phyloP scores from a whole-genome alignment of 805 yeast species.

The Priceomyces fermenticarens region DNA sequence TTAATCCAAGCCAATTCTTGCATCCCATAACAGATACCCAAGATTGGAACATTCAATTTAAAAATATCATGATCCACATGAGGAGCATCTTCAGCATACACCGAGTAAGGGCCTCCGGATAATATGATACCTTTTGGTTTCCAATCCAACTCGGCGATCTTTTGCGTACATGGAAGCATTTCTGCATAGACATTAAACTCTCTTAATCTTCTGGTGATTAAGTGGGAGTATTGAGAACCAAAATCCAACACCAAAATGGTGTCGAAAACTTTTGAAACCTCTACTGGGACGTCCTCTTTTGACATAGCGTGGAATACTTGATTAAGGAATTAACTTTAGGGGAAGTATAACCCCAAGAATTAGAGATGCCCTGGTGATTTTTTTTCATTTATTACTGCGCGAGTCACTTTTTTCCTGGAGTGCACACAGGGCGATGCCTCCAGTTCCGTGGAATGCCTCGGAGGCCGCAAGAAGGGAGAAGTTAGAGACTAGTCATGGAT shows the following conservation, averaged over 20 bases:
- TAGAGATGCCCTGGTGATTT: no score
- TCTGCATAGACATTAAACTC: slow-evolving; percentile 98
- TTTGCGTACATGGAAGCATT: slow-evolving; percentile 99
- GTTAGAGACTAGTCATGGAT: no score
- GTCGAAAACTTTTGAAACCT: slow-evolving; percentile 89
- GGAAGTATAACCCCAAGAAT: no score
- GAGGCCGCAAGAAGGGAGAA: no score
- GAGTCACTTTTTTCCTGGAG: no score
- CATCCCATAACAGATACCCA: slow-evolving; percentile 99
- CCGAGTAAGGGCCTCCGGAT: slow-evolving; percentile 98
- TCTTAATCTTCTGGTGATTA: slow-evolving; percentile 95
- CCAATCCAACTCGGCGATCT: slow-evolving; percentile 87
- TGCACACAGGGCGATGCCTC: no score
- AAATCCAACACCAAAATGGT: slow-evolving; percentile 96
- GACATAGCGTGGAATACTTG: not conserved
- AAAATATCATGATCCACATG: slow-evolving; percentile 95
- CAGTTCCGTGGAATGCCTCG: no score
- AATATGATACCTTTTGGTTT: slow-evolving; percentile 94
- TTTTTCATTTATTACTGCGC: no score
- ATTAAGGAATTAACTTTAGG: no score
- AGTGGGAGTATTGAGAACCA: slow-evolving; percentile 97
- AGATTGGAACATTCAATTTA: slow-evolving; percentile 85
- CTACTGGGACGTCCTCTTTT: slow-evolving; percentile 37
- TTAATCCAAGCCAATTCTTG: slow-evolving; percentile 98
- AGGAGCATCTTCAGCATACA: slow-evolving; percentile 91